A percentile compares a stretch with the other conserved stretches of the same genome.
These are phyloP conservation scores for Xylaria digitata DNA, from an alignment of 2,329 filamentous ascomycete species.

Conservation along the genomic window DNA sequence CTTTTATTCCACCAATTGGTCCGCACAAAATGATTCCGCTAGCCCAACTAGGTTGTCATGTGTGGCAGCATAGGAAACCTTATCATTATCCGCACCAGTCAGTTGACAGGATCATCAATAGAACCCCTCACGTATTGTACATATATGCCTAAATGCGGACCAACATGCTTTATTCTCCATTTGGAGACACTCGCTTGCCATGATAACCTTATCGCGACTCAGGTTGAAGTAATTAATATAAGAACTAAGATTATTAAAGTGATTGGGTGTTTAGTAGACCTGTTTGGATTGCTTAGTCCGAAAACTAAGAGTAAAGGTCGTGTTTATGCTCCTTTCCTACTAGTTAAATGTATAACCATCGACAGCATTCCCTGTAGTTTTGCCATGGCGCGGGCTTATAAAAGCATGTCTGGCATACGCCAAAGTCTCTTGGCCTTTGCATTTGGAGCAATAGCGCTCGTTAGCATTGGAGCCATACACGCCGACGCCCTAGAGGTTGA, in stretches of 20 bases:
- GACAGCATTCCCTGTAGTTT: neutral
- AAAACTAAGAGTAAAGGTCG: neutral
- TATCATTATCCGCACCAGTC: constrained; percentile 31
- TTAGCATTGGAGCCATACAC: constrained; percentile 26
- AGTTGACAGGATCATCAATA: constrained; percentile 8
- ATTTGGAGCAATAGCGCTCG: constrained; percentile 32
- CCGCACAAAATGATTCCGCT: constrained; percentile 28
- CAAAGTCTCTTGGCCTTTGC: constrained; percentile 34
- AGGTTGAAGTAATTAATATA: neutral
- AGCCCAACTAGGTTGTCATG: constrained; percentile 19
- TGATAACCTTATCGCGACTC: neutral
- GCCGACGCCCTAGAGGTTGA: constrained; percentile 35
- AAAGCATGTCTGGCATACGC: constrained; percentile 22
- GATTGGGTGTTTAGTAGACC: neutral
- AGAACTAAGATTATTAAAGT: neutral
- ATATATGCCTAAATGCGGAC: constrained; percentile 10
- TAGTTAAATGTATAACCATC: neutral
- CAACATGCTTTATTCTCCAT: neutral
- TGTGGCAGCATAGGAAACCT: constrained; percentile 14
- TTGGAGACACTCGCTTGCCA: neutral
- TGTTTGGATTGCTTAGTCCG: neutral
- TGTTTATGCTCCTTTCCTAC: neutral
- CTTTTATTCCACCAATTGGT: constrained; percentile 40
- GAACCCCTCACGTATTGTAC: constrained; percentile 23
- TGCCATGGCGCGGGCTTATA: constrained; percentile 32